Evolutionary conservation across 2,329 filamentous ascomycete genomes (phyloP).

Genomic region (Metarhizium guizhouense): DNA sequence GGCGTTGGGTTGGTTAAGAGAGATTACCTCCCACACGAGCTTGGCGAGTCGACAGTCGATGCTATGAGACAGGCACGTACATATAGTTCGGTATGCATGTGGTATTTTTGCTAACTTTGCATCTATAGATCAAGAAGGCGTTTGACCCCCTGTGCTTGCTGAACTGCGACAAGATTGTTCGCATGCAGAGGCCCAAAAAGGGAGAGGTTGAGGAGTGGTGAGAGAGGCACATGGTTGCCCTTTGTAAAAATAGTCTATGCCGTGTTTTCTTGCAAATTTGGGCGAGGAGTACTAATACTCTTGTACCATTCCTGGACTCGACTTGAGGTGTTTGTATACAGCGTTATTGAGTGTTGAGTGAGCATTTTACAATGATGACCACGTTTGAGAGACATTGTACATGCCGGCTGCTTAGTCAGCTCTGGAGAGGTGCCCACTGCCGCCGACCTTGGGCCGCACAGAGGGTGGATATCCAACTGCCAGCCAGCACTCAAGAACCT

Average conservation of each 20-base stretch:
- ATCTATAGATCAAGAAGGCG: constrained; percentile 60
- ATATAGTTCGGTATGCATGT: too few species aligned
- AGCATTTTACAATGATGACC: too few species aligned
- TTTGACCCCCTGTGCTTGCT: constrained; percentile 67
- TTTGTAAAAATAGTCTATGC: not conserved
- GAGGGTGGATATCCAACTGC: too few species aligned
- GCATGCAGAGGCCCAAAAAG: constrained; percentile 41
- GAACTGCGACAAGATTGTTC: constrained; percentile 61
- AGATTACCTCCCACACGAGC: constrained; percentile 71
- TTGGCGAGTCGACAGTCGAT: constrained; percentile 66
- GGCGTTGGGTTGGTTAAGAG: constrained; percentile 78
- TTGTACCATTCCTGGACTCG: not conserved
- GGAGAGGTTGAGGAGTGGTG: constrained; percentile 38
- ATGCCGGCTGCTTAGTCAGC: not conserved
- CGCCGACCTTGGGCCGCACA: too few species aligned
- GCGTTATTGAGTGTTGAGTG: not conserved
- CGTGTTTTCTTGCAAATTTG: not conserved
- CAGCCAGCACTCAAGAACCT: too few species aligned
- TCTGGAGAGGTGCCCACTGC: not conserved
- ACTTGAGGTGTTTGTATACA: not conserved
- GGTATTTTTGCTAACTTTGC: not conserved
- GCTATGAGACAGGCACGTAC: constrained; percentile 66
- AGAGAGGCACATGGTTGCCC: not conserved
- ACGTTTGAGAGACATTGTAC: not conserved
- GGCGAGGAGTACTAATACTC: not conserved